Percentiles rank a stretch among this genome's conserved stretches.
Conservation (phyloP, 805 yeast species). For the Nadsonia fulvescens region DNA sequence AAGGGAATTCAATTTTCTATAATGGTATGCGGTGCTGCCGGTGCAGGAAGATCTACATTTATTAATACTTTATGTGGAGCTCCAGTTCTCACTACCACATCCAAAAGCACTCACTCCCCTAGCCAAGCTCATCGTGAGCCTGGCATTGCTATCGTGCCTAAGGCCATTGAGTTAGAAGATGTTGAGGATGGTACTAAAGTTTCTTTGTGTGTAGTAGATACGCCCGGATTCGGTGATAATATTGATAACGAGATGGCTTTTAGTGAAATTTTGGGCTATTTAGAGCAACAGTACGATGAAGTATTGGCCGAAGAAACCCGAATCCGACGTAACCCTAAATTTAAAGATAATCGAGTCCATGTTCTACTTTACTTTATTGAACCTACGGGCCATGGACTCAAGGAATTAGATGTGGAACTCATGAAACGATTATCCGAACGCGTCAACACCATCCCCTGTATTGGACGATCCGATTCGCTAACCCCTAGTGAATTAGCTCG, state of each 20-base stretch:
- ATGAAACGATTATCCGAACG: constrained; percentile 52
- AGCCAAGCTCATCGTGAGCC: constrained; percentile 5
- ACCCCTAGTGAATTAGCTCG: constrained; percentile 42
- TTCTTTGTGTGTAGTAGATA: constrained; percentile 40
- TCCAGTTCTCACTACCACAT: constrained; percentile 2
- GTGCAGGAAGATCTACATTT: constrained; percentile 60
- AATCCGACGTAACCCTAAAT: constrained; percentile 53
- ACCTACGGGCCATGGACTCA: constrained; percentile 32
- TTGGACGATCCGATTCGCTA: constrained; percentile 64
- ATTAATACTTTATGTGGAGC: constrained; percentile 42
- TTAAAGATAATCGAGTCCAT: constrained; percentile 58
- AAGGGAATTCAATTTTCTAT: constrained; percentile 48
- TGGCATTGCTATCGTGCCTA: constrained; percentile 5
- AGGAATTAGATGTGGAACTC: constrained; percentile 56
- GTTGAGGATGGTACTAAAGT: constrained; percentile 39
- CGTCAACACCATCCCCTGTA: constrained; percentile 71
- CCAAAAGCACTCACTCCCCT: constrained; percentile 5
- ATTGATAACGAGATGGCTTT: constrained; percentile 41
- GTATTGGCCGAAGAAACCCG: constrained; percentile 60
- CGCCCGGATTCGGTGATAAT: constrained; percentile 69
- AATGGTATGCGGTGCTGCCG: constrained; percentile 55
- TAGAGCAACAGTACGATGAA: constrained; percentile 55
- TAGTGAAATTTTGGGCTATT: constrained; percentile 33
- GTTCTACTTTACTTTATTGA: constrained; percentile 63
- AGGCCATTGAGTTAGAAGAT: constrained; percentile 25